A percentile compares a stretch with the other conserved stretches of the same genome.
These are phyloP conservation scores for Corymbia citriodora DNA, from an alignment of 441 rosid species.

Conservation along the genomic window DNA sequence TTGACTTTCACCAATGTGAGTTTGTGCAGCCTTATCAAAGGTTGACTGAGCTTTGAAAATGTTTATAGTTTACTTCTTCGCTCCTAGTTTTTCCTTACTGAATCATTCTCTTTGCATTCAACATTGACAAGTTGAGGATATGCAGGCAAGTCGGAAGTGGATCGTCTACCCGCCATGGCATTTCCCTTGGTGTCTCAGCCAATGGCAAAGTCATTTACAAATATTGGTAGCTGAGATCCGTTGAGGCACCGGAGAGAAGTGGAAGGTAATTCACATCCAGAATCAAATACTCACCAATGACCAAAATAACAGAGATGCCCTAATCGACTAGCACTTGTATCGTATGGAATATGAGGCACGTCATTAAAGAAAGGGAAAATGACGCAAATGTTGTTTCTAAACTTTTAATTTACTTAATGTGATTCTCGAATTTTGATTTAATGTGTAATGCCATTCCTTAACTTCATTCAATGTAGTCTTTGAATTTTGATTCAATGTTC, in stretches of 20 bases:
- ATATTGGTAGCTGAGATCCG: background rate
- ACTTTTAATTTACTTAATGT: background rate
- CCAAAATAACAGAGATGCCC: background rate
- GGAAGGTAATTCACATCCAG: background rate
- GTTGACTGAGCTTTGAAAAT: background rate
- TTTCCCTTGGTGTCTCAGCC: background rate
- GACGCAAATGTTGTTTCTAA: fast-evolving
- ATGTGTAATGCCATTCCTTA: background rate
- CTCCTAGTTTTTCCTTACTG: background rate
- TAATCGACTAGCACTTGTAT: background rate
- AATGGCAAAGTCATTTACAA: background rate
- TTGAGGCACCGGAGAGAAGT: background rate
- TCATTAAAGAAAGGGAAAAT: background rate
- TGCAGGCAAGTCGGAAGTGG: background rate
- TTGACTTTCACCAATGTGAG: background rate
- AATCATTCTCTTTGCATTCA: background rate
- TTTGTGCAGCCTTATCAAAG: background rate
- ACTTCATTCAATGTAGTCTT: background rate
- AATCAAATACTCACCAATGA: background rate
- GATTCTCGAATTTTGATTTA: fast-evolving
- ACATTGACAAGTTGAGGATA: background rate
- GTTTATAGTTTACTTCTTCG: background rate
- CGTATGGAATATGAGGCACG: background rate
- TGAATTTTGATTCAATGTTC: background rate
- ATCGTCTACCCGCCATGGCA: background rate